Percentiles rank a stretch among this genome's conserved stretches.
Conservation (phyloP, 1,139 yeast genomes). For the Geotrichum cucujoidarum region DNA sequence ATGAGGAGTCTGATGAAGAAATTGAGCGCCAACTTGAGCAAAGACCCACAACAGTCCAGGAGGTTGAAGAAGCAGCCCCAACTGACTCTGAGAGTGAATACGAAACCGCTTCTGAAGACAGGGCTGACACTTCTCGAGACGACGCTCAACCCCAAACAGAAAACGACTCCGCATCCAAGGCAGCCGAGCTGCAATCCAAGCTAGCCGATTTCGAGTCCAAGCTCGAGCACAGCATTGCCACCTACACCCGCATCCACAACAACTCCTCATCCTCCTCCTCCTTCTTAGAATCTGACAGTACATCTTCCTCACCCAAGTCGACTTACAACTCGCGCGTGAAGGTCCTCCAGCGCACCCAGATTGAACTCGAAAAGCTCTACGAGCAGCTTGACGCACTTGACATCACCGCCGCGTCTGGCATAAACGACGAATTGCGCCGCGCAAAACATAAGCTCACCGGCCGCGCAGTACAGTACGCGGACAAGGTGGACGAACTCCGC, state of each 20-base stretch:
- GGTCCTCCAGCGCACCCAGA: conserved; percentile 14
- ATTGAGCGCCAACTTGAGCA: not conserved
- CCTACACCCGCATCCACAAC: conserved; percentile 1
- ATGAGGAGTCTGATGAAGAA: not conserved
- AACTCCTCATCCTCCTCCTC: not conserved
- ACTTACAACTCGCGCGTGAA: conserved; percentile 8
- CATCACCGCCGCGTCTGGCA: not conserved
- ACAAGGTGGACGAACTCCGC: conserved; percentile 11
- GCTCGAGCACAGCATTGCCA: conserved; percentile 5
- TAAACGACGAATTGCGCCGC: conserved; percentile 1
- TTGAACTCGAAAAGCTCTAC: conserved; percentile 13
- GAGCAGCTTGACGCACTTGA: conserved; percentile 8
- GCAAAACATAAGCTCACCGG: conserved; percentile 16
- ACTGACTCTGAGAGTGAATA: not conserved
- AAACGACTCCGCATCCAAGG: no score
- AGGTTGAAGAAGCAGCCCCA: not conserved
- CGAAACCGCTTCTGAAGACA: not conserved
- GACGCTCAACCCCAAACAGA: no score
- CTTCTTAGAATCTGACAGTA: not conserved
- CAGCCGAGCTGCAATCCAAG: no score
- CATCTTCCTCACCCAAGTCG: no score
- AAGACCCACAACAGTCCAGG: no score
- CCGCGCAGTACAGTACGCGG: conserved; percentile 14
- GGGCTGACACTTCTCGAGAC: no score
- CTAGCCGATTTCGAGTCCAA: not conserved